Evolutionary conservation across 305 asterid genomes (phyloP), one percentile per base, ranked within the genome.

Genomic region (Rubia tinctorum): DNA sequence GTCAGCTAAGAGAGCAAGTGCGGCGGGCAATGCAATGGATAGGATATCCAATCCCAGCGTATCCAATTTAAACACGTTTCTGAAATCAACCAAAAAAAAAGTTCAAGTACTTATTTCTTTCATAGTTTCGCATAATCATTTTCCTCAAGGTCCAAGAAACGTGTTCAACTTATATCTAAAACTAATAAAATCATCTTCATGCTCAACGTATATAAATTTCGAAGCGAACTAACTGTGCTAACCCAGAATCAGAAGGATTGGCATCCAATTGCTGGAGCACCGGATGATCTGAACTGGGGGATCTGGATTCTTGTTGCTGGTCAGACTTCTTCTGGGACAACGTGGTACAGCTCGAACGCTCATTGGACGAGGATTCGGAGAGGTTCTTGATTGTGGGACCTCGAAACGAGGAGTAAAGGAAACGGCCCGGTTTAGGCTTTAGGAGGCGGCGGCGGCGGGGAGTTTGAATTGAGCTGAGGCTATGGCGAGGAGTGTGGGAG

Each of bases 1-100:
- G 30, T 94, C 98, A 42, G 97, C 96, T 0, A 93, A 92, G 51
- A 94, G 96, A 79, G 98, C 97, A 81, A 94, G 76, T 23, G 97
- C 96, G 3, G 98, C 97, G 0, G 98, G 97, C 75, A 88, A 61
- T 27, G 98, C 97, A 70, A 94, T 90, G 6, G 97, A 88, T 75
- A 91, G 75, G 75, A 94, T 89, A 63, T 94, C 92, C 86, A 84
- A 44, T 76, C 91, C 94, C 59, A 89, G 76, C 66, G 88, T 91
- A 82, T 85, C 97, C 66, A 88, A 70, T 73, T 76, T 85, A 73
- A 86, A 79, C 53, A 44, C 83, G 66, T 84, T 83, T 83, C 98
- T 93, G 77, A 65, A 80, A 80, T 75, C 69, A 40, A 11, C 68
- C 53, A 39, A 66, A 13, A 30, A 8, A 62, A 71, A 8, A 18